These are phyloP conservation scores for Fusarium sp. DNA, from an alignment of 2,329 filamentous ascomycete genomes.

Conservation along the genomic window DNA sequence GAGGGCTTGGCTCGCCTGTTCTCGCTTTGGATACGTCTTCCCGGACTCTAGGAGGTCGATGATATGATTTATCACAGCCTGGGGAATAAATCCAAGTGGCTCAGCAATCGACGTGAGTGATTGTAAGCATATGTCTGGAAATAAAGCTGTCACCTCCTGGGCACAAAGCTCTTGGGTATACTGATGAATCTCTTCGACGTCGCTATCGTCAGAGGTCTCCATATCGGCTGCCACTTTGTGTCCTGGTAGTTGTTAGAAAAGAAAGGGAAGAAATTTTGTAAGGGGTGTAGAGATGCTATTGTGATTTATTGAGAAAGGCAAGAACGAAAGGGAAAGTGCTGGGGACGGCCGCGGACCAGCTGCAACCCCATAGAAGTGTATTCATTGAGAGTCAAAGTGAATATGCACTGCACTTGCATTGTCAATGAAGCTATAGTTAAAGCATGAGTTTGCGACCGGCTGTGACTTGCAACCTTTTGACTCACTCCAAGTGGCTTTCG, in stretches of 20 bases:
- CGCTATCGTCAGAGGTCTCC: neutral
- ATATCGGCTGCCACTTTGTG: conserved; percentile 9
- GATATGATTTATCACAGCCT: conserved; percentile 52
- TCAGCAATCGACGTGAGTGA: conserved; percentile 49
- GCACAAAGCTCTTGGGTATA: conserved; percentile 23
- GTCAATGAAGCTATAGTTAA: neutral
- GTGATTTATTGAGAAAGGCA: neutral
- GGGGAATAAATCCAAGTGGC: conserved; percentile 45
- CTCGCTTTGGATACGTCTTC: conserved; percentile 51
- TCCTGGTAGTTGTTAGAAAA: conserved; percentile 18
- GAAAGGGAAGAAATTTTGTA: neutral
- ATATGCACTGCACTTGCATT: neutral
- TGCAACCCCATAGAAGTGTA: neutral
- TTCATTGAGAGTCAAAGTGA: neutral
- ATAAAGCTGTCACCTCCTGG: conserved; percentile 46
- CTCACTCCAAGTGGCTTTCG: neutral
- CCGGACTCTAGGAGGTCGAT: conserved; percentile 55
- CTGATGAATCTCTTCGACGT: neutral
- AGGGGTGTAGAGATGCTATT: neutral
- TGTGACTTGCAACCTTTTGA: neutral
- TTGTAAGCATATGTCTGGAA: conserved; percentile 59
- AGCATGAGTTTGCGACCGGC: neutral
- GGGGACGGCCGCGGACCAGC: neutral
- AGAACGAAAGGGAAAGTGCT: neutral
- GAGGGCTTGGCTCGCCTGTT: conserved; percentile 16